Conservation (phyloP, 2,329 filamentous ascomycete species). For the Harringtonia aguacate region DNA sequence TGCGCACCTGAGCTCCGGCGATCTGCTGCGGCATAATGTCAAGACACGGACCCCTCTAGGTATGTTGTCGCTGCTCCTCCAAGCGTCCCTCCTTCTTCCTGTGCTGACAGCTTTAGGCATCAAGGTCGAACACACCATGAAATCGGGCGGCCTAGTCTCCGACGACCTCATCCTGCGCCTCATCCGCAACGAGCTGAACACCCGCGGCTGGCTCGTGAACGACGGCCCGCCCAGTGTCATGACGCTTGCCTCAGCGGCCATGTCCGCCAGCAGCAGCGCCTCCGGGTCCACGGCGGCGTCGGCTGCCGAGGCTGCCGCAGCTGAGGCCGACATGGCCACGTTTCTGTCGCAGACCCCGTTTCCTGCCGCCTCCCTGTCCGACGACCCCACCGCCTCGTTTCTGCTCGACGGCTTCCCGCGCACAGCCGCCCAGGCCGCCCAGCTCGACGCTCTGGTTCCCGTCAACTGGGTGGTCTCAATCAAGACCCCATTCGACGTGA, state of each 20-base stretch:
- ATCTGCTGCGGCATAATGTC: constrained; percentile 87
- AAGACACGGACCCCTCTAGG: constrained; percentile 77
- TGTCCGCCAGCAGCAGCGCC: constrained; percentile 11
- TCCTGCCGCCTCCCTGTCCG: constrained; percentile 29
- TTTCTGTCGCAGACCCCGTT: constrained; percentile 21
- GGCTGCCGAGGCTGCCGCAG: constrained; percentile 23
- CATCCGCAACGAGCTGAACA: constrained; percentile 80
- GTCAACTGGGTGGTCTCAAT: constrained; percentile 90
- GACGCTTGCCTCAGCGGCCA: constrained; percentile 34
- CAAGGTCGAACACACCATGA: constrained; percentile 83
- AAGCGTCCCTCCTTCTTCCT: neutral
- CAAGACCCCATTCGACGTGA: constrained; percentile 74
- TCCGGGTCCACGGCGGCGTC: neutral
- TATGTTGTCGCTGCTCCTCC: constrained; percentile 36
- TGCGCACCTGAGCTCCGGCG: constrained; percentile 85
- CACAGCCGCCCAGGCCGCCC: constrained; percentile 67
- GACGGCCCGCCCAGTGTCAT: constrained; percentile 32
- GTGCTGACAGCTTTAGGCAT: constrained; percentile 49
- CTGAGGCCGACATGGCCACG: constrained; percentile 23
- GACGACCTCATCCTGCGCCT: constrained; percentile 87
- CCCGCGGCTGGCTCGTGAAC: constrained; percentile 69
- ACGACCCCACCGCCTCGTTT: constrained; percentile 74
- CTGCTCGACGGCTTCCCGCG: constrained; percentile 95
- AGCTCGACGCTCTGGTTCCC: constrained; percentile 73
- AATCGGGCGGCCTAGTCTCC: constrained; percentile 77